phyloP scores from a whole-genome alignment of 805 yeast genomes.

The Zygoascus tannicola region DNA sequence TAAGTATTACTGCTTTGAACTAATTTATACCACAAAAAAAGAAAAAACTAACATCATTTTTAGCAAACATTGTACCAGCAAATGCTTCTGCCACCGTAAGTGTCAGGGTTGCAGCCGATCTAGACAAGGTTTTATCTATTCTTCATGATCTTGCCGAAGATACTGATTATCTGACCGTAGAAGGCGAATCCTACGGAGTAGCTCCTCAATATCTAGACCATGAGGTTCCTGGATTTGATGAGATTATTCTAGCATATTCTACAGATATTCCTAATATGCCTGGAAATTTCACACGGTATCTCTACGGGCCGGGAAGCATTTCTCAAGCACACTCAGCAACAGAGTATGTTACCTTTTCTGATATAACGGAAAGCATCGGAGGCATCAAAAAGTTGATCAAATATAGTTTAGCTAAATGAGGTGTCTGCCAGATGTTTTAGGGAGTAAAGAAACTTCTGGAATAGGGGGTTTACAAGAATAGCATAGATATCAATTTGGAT shows the following conservation, averaged over 20 bases:
- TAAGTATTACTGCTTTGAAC: background rate
- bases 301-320: slow-evolving; percentile 62
- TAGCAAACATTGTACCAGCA: slow-evolving; percentile 51
- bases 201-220: slow-evolving; percentile 44
- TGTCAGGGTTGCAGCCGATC: slow-evolving; percentile 46
- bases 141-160: slow-evolving; percentile 31
- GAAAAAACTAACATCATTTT: slow-evolving; percentile 11
- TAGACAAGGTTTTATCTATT: slow-evolving; percentile 30
- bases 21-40: background rate
- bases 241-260: slow-evolving; percentile 39
- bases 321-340: slow-evolving; percentile 46
- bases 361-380: slow-evolving; percentile 40
- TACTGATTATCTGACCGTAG: slow-evolving; percentile 17
- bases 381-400: slow-evolving; percentile 43
- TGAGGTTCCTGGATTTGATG: slow-evolving; percentile 58
- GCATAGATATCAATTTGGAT: too few relatives aligned
- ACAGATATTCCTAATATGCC: slow-evolving; percentile 44
- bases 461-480: background rate
- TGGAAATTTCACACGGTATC: slow-evolving; percentile 36
- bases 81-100: slow-evolving; percentile 40
- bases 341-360: slow-evolving; percentile 42
- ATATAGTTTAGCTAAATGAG: slow-evolving; percentile 2
- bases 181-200: slow-evolving; percentile 15
- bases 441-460: too few relatives aligned
- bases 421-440: too few relatives aligned